A percentile compares a stretch with the other conserved stretches of the same genome.
These are phyloP conservation scores for Citrus hindsii DNA, from an alignment of 345 rosid genomes.

Conservation along the genomic window DNA sequence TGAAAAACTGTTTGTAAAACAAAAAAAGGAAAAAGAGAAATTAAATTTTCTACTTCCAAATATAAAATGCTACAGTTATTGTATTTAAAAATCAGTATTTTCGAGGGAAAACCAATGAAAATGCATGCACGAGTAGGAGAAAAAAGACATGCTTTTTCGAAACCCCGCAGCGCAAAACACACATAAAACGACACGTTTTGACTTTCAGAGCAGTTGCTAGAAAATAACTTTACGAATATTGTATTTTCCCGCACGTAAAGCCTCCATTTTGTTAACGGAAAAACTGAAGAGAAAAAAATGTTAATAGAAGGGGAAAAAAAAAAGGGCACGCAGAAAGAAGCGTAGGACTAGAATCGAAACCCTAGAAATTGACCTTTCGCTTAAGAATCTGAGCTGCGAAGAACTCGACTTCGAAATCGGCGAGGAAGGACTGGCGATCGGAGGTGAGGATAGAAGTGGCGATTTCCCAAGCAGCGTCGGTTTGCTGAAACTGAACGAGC, in stretches of 20 bases:
- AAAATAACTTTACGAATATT: neutral
- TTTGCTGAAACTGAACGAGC: conserved; percentile 93
- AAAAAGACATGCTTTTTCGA: neutral
- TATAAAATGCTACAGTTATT: neutral
- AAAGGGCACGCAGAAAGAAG: neutral
- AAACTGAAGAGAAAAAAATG: neutral
- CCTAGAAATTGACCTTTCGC: conserved; percentile 58
- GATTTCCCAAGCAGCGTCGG: conserved; percentile 87
- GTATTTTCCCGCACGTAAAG: neutral
- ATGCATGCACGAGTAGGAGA: neutral
- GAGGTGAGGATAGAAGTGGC: conserved; percentile 88
- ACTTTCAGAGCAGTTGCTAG: neutral
- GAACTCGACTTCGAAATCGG: conserved; percentile 78
- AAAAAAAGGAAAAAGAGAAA: neutral
- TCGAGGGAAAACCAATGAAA: neutral
- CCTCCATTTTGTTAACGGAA: neutral
- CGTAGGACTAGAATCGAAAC: neutral
- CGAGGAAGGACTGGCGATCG: conserved; percentile 42
- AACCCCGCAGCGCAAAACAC: neutral
- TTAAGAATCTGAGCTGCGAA: conserved; percentile 96
- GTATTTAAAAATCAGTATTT: no score
- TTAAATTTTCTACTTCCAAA: neutral
- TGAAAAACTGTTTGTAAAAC: neutral
- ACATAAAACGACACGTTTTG: neutral
- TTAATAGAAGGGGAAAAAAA: no score